Percentiles rank a stretch among this genome's conserved stretches.
Evolutionary conservation across 2,329 filamentous ascomycete species (phyloP).

Genomic region (Neocatenulostroma microsporum): DNA sequence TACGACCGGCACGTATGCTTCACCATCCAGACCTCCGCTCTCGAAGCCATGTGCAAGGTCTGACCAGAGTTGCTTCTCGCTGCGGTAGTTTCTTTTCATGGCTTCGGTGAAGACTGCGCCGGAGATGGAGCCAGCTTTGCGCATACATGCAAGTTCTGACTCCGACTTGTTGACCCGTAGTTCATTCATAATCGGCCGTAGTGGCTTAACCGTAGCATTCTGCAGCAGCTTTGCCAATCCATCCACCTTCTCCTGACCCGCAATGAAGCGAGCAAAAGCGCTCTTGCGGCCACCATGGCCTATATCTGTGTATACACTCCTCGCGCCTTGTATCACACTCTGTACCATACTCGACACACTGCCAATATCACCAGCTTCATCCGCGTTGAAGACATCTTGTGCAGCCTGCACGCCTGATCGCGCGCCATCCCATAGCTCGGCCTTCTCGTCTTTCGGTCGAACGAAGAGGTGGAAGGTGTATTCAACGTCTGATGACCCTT

Average conservation of each 20-base stretch:
- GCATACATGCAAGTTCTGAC: slow-evolving; percentile 82
- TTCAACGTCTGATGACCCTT: slow-evolving; percentile 34
- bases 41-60: slow-evolving; percentile 83
- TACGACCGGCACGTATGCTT: slow-evolving; percentile 89
- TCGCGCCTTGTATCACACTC: slow-evolving; percentile 57
- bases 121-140: slow-evolving; percentile 70
- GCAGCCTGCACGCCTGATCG: slow-evolving; percentile 84
- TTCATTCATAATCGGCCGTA: slow-evolving; percentile 67
- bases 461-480: slow-evolving; percentile 80
- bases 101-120: slow-evolving; percentile 79
- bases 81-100: slow-evolving; percentile 66
- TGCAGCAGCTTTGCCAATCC: slow-evolving; percentile 43
- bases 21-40: slow-evolving; percentile 67
- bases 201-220: slow-evolving; percentile 48
- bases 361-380: slow-evolving; percentile 67
- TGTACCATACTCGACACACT: slow-evolving; percentile 54
- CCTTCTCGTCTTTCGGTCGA: slow-evolving; percentile 70
- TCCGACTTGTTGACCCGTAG: slow-evolving; percentile 75
- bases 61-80: slow-evolving; percentile 72
- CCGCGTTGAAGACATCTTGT: slow-evolving; percentile 90
- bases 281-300: slow-evolving; percentile 37
- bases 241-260: slow-evolving; percentile 36
- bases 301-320: slow-evolving; percentile 70
- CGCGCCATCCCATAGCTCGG: slow-evolving; percentile 88
- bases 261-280: slow-evolving; percentile 49